Evolutionary conservation across 352 stramenopile species (phyloP).

Genomic region (Phytophthora sojae): DNA sequence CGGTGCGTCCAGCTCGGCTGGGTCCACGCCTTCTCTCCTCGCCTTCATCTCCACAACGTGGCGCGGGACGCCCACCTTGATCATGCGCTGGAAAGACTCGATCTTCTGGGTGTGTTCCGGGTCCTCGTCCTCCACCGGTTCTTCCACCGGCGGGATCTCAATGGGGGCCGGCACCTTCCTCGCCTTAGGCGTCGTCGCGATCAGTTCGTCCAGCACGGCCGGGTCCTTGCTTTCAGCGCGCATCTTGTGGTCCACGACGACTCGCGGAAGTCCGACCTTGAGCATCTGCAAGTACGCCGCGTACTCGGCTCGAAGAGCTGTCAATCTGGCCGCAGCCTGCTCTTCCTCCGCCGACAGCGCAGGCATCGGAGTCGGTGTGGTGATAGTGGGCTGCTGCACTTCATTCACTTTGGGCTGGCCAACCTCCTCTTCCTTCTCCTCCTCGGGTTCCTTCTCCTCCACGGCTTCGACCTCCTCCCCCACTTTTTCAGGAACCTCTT

Average conservation of each 20-base stretch:
- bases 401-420: conserved; percentile 21
- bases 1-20: conserved; percentile 45
- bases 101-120: conserved; percentile 54
- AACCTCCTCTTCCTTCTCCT: conserved; percentile 3
- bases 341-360: conserved; percentile 14
- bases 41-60: conserved; percentile 77
- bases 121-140: conserved; percentile 44
- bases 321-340: conserved; percentile 17
- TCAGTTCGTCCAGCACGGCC: conserved; percentile 59
- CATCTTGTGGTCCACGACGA: conserved; percentile 83
- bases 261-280: conserved; percentile 70
- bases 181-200: conserved; percentile 34
- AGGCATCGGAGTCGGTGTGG: neutral
- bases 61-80: conserved; percentile 68
- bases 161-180: conserved; percentile 46
- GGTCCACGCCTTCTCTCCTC: conserved; percentile 55
- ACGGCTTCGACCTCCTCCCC: conserved; percentile 4
- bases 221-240: conserved; percentile 64
- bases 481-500: conserved; percentile 1
- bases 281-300: conserved; percentile 81
- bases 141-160: conserved; percentile 35
- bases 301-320: conserved; percentile 35
- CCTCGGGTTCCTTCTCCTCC: neutral
- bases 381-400: conserved; percentile 13
- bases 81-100: conserved; percentile 69